phyloP scores from a whole-genome alignment of 257 asterid genomes.

The Nicotiana obtusifolia region DNA sequence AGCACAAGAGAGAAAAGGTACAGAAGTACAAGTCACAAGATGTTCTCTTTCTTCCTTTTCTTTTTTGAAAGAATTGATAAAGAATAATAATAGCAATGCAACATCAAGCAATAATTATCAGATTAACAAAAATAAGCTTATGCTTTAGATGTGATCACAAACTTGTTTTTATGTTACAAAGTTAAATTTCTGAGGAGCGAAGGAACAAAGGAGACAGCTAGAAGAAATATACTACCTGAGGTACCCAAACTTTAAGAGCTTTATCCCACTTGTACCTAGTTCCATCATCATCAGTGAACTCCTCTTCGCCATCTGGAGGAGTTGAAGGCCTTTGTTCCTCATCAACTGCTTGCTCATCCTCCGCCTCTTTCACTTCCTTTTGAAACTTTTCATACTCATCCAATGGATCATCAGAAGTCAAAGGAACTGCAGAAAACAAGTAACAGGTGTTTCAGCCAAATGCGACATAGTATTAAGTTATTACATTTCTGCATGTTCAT shows the following conservation, averaged over 20 bases:
- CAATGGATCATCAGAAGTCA: constrained; percentile 44
- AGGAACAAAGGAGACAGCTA: constrained; percentile 1
- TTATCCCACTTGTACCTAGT: constrained; percentile 88
- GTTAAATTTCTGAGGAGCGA: neutral
- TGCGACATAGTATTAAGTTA: neutral
- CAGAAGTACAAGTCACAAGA: neutral
- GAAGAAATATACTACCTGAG: constrained; percentile 54
- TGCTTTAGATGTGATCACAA: neutral
- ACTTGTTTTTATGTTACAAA: neutral
- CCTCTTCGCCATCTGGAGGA: constrained; percentile 94
- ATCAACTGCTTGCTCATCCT: constrained; percentile 35
- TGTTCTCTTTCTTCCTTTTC: neutral
- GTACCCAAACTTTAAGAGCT: constrained; percentile 77
- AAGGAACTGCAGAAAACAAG: constrained; percentile 34
- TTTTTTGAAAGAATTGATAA: neutral
- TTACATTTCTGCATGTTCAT: neutral
- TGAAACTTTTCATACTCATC: constrained; percentile 92
- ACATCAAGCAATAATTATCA: neutral
- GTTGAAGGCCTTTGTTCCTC: constrained; percentile 77
- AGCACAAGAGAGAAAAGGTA: neutral
- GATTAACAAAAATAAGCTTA: neutral
- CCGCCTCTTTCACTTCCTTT: constrained; percentile 69
- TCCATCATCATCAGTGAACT: constrained; percentile 95
- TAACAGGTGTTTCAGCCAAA: constrained; percentile 6
- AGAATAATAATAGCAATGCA: neutral